Evolutionary conservation across 1,139 yeast species (phyloP).

Genomic region (Maudiozyma humilis): DNA sequence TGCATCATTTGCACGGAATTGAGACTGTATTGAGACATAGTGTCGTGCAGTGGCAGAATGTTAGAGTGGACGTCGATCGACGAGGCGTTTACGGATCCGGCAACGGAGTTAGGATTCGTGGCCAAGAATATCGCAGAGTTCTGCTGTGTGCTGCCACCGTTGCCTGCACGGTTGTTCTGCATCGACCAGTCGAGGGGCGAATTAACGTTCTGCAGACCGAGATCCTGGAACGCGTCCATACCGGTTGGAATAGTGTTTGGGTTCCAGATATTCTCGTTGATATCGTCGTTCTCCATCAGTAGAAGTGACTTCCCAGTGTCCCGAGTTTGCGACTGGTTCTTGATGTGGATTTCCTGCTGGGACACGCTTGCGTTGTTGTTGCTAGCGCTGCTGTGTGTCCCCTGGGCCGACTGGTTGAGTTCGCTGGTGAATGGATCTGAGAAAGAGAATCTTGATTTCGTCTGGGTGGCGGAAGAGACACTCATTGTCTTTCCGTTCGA

Average conservation of each 20-base stretch:
- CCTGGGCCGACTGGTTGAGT: not conserved
- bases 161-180: not conserved
- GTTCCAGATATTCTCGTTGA: constrained; percentile 40
- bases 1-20: not conserved
- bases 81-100: constrained; percentile 1
- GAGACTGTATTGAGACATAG: constrained; percentile 1
- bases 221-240: constrained; percentile 23
- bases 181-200: constrained; percentile 29
- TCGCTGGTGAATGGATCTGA: constrained; percentile 51
- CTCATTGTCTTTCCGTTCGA: constrained; percentile 32
- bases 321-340: constrained; percentile 1
- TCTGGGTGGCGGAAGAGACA: constrained; percentile 33
- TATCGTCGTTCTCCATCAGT: constrained; percentile 45
- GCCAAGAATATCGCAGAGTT: constrained; percentile 1
- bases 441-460: constrained; percentile 58
- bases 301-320: constrained; percentile 53
- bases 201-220: constrained; percentile 27
- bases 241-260: constrained; percentile 35
- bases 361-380: constrained; percentile 24
- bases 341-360: constrained; percentile 33
- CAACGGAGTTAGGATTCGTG: not conserved
- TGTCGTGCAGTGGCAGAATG: not conserved
- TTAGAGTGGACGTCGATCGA: not conserved
- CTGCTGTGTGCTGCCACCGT: not conserved
- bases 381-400: not conserved